Percentiles rank a stretch among this genome's conserved stretches.
phyloP scores from a whole-genome alignment of 2,329 filamentous ascomycete genomes.

The Calonectria leucothoes region DNA sequence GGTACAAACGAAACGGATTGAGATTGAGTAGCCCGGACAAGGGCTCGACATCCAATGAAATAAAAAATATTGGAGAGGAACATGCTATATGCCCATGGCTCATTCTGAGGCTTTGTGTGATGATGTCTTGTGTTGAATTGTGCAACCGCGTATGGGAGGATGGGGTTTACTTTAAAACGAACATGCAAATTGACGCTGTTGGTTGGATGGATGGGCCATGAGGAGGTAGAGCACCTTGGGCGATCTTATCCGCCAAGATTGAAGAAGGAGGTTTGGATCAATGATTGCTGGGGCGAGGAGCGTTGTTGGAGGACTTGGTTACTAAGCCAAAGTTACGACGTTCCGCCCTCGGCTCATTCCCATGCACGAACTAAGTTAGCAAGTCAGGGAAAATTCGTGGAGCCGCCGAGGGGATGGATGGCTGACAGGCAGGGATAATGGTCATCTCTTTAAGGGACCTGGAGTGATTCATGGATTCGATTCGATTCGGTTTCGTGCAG shows the following conservation, averaged over 20 bases:
- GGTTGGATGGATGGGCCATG: not conserved
- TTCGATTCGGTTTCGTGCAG: not conserved
- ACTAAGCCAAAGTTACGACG: not conserved
- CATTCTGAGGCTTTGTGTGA: not conserved
- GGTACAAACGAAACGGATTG: conserved; percentile 33
- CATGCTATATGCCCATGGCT: not conserved
- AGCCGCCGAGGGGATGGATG: not conserved
- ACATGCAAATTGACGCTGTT: too few relatives aligned
- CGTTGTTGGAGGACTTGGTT: not conserved
- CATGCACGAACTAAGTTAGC: not conserved
- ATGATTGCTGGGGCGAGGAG: not conserved
- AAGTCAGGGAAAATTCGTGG: not conserved
- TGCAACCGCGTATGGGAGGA: too few relatives aligned
- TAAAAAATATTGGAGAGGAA: conserved; percentile 31
- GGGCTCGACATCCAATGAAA: conserved; percentile 42
- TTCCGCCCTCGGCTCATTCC: not conserved
- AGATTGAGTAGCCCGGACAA: conserved; percentile 37
- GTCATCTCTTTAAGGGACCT: not conserved
- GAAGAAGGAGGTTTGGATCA: not conserved
- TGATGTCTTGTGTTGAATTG: not conserved
- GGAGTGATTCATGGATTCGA: not conserved
- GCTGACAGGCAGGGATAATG: not conserved
- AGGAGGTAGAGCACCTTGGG: not conserved
- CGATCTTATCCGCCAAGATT: not conserved
- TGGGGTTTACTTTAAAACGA: too few relatives aligned